Evolutionary conservation across 2,329 filamentous ascomycete genomes (phyloP).

Genomic region (Paraphoma chrysanthemicola): DNA sequence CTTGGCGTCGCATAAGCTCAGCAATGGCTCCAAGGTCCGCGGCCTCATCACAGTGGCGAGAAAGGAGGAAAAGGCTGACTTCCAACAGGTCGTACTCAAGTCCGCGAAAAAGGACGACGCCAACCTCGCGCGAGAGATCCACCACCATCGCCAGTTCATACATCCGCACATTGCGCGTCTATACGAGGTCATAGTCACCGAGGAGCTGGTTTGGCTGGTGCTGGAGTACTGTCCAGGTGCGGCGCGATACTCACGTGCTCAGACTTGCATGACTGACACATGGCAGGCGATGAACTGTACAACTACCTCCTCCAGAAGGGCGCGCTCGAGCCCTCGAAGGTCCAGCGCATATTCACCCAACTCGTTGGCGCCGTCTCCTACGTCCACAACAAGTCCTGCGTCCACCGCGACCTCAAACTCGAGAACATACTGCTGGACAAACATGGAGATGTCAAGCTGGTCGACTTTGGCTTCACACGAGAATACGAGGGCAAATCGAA

Average conservation of each 20-base stretch:
- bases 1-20: slow-evolving; percentile 93
- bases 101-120: slow-evolving; percentile 95
- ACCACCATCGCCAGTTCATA: slow-evolving; percentile 96
- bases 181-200: slow-evolving; percentile 98
- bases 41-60: neutral
- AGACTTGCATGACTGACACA: slow-evolving; percentile 7
- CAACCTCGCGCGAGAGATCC: slow-evolving; percentile 95
- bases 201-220: slow-evolving; percentile 92
- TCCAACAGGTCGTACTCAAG: slow-evolving; percentile 89
- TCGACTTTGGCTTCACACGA: slow-evolving; percentile 96
- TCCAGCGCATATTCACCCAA: slow-evolving; percentile 95
- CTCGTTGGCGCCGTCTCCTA: slow-evolving; percentile 94
- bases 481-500: slow-evolving; percentile 96
- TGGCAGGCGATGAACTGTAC: slow-evolving; percentile 89
- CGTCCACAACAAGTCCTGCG: slow-evolving; percentile 92
- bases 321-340: slow-evolving; percentile 81
- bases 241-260: neutral
- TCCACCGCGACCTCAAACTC: slow-evolving; percentile 94
- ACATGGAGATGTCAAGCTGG: slow-evolving; percentile 94
- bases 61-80: slow-evolving; percentile 15
- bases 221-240: slow-evolving; percentile 93
- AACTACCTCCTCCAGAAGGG: slow-evolving; percentile 92
- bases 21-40: slow-evolving; percentile 92
- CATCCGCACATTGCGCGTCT: slow-evolving; percentile 96
- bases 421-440: slow-evolving; percentile 97